Evolutionary conservation across 495 filamentous ascomycete species (phyloP).

Genomic region (Neurospora sp.): DNA sequence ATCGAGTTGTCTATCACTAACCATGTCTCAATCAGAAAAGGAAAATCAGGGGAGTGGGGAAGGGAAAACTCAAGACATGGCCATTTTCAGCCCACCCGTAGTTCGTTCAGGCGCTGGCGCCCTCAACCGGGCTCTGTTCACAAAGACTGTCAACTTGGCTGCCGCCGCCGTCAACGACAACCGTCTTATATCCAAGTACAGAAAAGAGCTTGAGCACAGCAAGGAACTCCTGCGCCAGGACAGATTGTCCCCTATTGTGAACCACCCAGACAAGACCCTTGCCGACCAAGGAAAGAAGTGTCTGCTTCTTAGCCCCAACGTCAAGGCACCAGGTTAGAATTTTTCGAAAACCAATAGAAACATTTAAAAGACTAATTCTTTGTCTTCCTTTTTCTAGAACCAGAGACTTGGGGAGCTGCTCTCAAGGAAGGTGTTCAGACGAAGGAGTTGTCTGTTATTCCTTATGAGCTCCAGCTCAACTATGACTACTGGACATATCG

Average conservation of each 20-base stretch:
- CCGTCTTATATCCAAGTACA: conserved; percentile 58
- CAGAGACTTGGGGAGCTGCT: conserved; percentile 60
- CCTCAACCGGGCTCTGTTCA: conserved; percentile 78
- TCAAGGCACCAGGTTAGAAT: conserved; percentile 55
- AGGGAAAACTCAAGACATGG: conserved; percentile 20
- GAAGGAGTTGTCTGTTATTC: conserved; percentile 55
- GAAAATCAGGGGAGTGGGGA: neutral
- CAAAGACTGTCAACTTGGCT: conserved; percentile 58
- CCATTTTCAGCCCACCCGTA: conserved; percentile 64
- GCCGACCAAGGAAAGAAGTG: conserved; percentile 53
- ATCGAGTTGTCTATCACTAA: conserved; percentile 6
- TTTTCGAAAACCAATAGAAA: neutral
- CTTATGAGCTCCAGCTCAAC: conserved; percentile 63
- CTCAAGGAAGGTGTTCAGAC: conserved; percentile 58
- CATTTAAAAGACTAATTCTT: conserved; percentile 6
- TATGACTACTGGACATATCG: conserved; percentile 83
- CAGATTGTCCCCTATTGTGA: conserved; percentile 45
- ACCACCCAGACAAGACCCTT: conserved; percentile 42
- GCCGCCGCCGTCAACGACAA: conserved; percentile 70
- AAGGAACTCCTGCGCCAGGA: conserved; percentile 47
- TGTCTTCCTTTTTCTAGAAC: conserved; percentile 39
- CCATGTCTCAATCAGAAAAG: neutral
- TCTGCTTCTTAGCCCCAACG: conserved; percentile 59
- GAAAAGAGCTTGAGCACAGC: conserved; percentile 45
- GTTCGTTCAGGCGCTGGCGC: conserved; percentile 53